Evolutionary conservation across 495 filamentous ascomycete genomes (phyloP), one percentile per base, ranked within the genome.

Genomic region (Neurospora sp.): DNA sequence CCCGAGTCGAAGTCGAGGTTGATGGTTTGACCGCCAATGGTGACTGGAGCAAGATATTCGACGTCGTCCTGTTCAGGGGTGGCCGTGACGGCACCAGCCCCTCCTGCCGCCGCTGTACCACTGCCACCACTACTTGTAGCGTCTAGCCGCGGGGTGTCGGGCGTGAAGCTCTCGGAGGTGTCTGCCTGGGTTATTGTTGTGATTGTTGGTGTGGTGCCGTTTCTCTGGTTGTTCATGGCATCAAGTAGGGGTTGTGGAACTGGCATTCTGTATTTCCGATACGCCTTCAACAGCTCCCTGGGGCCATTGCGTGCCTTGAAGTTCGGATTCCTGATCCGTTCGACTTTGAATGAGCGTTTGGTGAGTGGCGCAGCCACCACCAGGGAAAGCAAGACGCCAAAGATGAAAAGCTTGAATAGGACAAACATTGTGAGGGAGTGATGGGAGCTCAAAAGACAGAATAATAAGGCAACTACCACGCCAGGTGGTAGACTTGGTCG

Each of bases 1-100:
- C 93, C 93, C 20, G 92, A 92, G 80, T 97, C 93, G 79, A 97
- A 93, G 77, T 94, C 89, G 78, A 97, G 84, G 74, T 90, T 89
- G 72, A 96, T 74, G 7, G 84, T 88, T 79, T 95, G 92, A 2
- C 89, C 91, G 59, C 93, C 93, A 77, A 97, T 89, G 7, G 77
- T 85, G 40, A 94, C 90, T 0, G 90, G 89, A 18, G 89, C 88
- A 16, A 95, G 84, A 76, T 93, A 97, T 71, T 93, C 89, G 27
- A 87, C 84, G 72, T 91, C 91, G 69, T 88, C 85, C 62, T 84
- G 75, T 59, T 89, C 89, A 4, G 91, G 90, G 14, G 84, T 87
- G 9, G 90, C 89, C 35, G 84, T 79, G 27, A 93, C 91, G 31
- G 85, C 80, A 23, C 91, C 92, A 20, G 69, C 38, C 54, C 16